Percentiles rank a stretch among this genome's conserved stretches.
These are phyloP conservation scores for Chaetomium globosum DNA, from an alignment of 2,329 filamentous ascomycete species.

Conservation along the genomic window DNA sequence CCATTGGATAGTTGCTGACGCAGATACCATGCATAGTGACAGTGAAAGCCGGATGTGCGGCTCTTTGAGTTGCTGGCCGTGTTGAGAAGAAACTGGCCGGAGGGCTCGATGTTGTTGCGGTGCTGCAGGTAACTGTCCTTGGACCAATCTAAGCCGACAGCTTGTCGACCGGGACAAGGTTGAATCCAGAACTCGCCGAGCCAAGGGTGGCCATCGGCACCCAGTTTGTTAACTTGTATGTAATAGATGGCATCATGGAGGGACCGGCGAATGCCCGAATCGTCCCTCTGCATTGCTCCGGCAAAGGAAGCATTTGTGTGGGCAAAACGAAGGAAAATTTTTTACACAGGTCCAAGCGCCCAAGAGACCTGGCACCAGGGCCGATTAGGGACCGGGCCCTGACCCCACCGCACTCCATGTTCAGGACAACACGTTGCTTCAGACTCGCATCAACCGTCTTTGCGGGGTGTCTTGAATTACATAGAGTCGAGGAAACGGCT, in stretches of 20 bases:
- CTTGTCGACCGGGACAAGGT: conserved; percentile 6
- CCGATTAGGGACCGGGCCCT: conserved; percentile 21
- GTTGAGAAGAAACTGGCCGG: conserved; percentile 5
- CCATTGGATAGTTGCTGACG: conserved; percentile 24
- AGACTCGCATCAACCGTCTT: neutral
- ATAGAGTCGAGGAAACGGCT: neutral
- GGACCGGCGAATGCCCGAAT: conserved; percentile 19
- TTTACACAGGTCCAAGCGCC: conserved; percentile 18
- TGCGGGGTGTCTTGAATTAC: neutral
- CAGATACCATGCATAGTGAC: conserved; percentile 4
- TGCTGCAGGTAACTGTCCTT: conserved; percentile 29
- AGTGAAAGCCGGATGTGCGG: conserved; percentile 15
- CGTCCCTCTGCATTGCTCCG: conserved; percentile 26
- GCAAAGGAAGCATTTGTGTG: conserved; percentile 21
- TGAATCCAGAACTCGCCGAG: conserved; percentile 22
- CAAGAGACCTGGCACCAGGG: conserved; percentile 10
- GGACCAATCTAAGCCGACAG: conserved; percentile 26
- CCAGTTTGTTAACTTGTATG: conserved; percentile 7
- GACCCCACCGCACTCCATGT: conserved; percentile 10
- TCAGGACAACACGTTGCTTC: neutral
- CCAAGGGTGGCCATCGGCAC: conserved; percentile 19
- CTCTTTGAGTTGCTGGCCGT: conserved; percentile 8
- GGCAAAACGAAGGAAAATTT: conserved; percentile 31
- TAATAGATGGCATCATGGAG: conserved; percentile 16
- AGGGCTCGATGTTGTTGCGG: conserved; percentile 4